Evolutionary conservation across 2,329 filamentous ascomycete species (phyloP).

Genomic region (Parastagonospora avenae): DNA sequence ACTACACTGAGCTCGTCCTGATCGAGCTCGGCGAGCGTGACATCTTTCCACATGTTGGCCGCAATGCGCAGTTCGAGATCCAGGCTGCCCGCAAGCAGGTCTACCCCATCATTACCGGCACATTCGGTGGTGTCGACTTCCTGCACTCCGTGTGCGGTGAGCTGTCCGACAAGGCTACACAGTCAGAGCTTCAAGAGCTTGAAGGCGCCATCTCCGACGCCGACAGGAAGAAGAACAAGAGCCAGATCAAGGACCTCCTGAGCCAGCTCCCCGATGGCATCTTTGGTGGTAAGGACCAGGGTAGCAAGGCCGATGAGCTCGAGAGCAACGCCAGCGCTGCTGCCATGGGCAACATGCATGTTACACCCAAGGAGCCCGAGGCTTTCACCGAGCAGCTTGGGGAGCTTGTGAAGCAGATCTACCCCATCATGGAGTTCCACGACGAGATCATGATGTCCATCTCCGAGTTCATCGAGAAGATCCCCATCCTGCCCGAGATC

Average conservation of each 20-base stretch:
- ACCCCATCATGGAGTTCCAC: conserved; percentile 89
- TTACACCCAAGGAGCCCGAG: conserved; percentile 81
- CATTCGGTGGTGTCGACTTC: conserved; percentile 94
- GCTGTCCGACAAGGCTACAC: conserved; percentile 85
- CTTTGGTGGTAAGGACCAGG: conserved; percentile 76
- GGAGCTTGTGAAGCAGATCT: conserved; percentile 76
- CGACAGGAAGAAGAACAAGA: conserved; percentile 69
- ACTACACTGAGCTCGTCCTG: conserved; percentile 86
- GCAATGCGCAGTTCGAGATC: conserved; percentile 71
- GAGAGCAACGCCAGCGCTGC: conserved; percentile 75
- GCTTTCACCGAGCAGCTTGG: conserved; percentile 80
- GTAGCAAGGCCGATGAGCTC: conserved; percentile 77
- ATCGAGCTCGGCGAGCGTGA: conserved; percentile 82
- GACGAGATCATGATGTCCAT: conserved; percentile 85
- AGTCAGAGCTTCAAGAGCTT: conserved; percentile 87
- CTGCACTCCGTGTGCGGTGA: conserved; percentile 81
- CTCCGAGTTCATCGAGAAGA: conserved; percentile 77
- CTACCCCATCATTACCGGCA: conserved; percentile 86
- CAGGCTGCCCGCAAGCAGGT: conserved; percentile 69
- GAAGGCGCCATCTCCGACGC: conserved; percentile 76
- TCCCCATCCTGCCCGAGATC: conserved; percentile 82
- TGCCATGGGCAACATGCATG: conserved; percentile 74
- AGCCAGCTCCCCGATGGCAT: conserved; percentile 81
- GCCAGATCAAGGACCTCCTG: conserved; percentile 77
- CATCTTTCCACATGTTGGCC: conserved; percentile 86